Percentiles rank a stretch among this genome's conserved stretches.
phyloP scores from a whole-genome alignment of 805 yeast species.

The Tetrapisispora fleetii region DNA sequence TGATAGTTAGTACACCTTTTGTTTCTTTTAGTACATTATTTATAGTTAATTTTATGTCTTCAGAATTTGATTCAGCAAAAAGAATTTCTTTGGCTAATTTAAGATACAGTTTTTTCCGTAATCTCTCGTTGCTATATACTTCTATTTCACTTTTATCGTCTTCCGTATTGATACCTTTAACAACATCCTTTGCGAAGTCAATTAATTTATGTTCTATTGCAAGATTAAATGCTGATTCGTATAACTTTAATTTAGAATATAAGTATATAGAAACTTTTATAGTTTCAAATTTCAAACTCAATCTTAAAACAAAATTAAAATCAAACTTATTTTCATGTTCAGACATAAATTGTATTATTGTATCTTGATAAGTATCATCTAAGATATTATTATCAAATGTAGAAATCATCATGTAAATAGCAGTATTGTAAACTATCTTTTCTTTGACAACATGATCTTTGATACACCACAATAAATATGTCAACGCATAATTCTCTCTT shows the following conservation, averaged over 20 bases:
- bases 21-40: slow-evolving; percentile 33
- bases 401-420: slow-evolving; percentile 55
- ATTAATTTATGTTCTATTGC: slow-evolving; percentile 50
- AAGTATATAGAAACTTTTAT: slow-evolving; percentile 61
- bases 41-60: slow-evolving; percentile 27
- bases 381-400: slow-evolving; percentile 16
- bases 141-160: slow-evolving; percentile 13
- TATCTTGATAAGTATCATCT: slow-evolving; percentile 30
- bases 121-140: slow-evolving; percentile 12
- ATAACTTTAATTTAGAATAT: slow-evolving; percentile 56
- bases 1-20: slow-evolving; percentile 50
- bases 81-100: slow-evolving; percentile 37
- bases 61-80: slow-evolving; percentile 10
- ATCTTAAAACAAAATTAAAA: slow-evolving; percentile 61
- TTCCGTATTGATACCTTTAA: slow-evolving; percentile 29
- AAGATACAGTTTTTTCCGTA: slow-evolving; percentile 67
- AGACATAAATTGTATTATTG: slow-evolving; percentile 44
- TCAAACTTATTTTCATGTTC: slow-evolving; percentile 37
- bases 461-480: slow-evolving; percentile 50
- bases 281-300: slow-evolving; percentile 53
- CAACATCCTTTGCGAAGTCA: slow-evolving; percentile 20
- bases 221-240: slow-evolving; percentile 70
- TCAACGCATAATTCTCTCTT: slow-evolving; percentile 51
- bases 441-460: slow-evolving; percentile 36
- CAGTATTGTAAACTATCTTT: slow-evolving; percentile 54